Evolutionary conservation across 2,329 filamentous ascomycete genomes (phyloP).

Genomic region (Aspergillus arachidicola): DNA sequence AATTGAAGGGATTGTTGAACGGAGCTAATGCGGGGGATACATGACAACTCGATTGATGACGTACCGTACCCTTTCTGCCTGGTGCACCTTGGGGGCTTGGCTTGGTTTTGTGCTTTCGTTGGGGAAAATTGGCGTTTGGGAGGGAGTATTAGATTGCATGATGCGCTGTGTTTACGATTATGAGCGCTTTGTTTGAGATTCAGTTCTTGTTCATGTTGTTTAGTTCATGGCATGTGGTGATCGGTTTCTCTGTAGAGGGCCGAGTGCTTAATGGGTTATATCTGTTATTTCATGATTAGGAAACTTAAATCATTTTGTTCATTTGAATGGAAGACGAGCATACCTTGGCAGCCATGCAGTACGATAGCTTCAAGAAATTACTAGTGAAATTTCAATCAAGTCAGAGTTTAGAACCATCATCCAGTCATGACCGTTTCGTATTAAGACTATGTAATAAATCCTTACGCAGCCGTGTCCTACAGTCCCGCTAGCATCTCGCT

Average conservation of each 20-base stretch:
- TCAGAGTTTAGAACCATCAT: not conserved
- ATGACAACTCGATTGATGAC: not conserved
- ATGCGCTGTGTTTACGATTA: not conserved
- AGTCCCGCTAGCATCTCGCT: constrained; percentile 68
- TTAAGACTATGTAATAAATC: not conserved
- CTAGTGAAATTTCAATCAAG: too few species aligned
- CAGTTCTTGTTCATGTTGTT: not conserved
- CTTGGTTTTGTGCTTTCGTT: not conserved
- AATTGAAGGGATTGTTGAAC: not conserved
- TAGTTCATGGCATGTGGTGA: not conserved
- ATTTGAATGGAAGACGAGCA: not conserved
- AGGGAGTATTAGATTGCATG: not conserved
- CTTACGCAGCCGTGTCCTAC: constrained; percentile 14
- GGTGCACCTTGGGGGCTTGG: not conserved
- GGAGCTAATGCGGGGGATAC: not conserved
- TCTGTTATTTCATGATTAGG: not conserved
- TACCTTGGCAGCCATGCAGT: not conserved
- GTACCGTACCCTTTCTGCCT: not conserved
- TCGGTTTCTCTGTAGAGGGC: not conserved
- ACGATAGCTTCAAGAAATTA: not conserved
- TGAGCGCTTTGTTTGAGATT: not conserved
- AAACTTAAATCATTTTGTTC: not conserved
- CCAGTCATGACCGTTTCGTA: not conserved
- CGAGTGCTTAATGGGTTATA: not conserved
- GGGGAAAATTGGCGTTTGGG: not conserved